Evolutionary conservation across 2,329 filamentous ascomycete species (phyloP).

Genomic region (Cladosporium sp.): DNA sequence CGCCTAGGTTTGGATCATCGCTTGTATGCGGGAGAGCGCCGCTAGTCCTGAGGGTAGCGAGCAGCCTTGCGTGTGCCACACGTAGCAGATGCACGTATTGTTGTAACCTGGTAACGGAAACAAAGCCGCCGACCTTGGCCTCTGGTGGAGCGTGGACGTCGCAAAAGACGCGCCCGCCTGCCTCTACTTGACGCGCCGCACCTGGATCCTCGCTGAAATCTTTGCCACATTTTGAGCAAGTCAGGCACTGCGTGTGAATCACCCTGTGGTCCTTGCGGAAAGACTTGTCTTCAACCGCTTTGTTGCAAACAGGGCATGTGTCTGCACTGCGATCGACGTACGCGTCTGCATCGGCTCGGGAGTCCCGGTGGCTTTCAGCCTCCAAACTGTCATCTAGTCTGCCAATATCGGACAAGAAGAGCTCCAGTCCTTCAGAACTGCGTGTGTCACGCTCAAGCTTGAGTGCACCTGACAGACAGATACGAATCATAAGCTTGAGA

Average conservation of each 20-base stretch:
- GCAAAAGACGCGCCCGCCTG: conserved; percentile 71
- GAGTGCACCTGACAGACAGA: conserved; percentile 89
- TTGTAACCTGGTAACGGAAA: conserved; percentile 78
- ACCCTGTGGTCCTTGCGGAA: conserved; percentile 71
- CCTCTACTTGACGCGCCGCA: conserved; percentile 70
- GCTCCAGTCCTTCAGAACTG: conserved; percentile 72
- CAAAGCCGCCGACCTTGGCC: conserved; percentile 63
- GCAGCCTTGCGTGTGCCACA: conserved; percentile 83
- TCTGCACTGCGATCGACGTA: conserved; percentile 59
- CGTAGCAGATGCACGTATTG: conserved; percentile 93
- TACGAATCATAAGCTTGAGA: conserved; percentile 93
- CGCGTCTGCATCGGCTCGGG: conserved; percentile 42
- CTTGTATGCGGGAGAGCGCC: conserved; percentile 72
- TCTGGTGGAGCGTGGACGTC: conserved; percentile 47
- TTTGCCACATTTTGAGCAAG: conserved; percentile 67
- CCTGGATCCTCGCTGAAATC: conserved; percentile 69
- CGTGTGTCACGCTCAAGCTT: conserved; percentile 84
- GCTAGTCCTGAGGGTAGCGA: conserved; percentile 81
- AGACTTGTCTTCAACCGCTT: conserved; percentile 94
- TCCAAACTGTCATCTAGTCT: conserved; percentile 77
- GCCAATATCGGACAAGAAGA: conserved; percentile 80
- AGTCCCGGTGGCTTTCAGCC: conserved; percentile 61
- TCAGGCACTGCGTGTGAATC: conserved; percentile 81
- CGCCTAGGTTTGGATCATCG: conserved; percentile 69
- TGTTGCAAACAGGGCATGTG: conserved; percentile 76